Base-by-base conservation (phyloP, 352 stramenopile species). In the Poterioochromonas sp. region DNA sequence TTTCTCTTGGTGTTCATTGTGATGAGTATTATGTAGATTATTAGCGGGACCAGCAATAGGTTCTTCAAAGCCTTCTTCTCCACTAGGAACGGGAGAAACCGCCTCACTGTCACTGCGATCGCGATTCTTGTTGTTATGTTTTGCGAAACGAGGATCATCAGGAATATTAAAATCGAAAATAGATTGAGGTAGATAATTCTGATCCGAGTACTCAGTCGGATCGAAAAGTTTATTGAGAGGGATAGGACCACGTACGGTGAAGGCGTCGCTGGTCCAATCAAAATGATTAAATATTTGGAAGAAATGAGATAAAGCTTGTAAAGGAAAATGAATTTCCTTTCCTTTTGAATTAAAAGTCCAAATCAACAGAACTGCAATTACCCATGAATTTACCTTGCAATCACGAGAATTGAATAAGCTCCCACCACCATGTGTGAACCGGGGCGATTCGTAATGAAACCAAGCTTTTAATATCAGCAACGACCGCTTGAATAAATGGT, bases 401-500 rank as follows among this genome's bases (percentile, higher is more conserved):
- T 51, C 65, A 51, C 3, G 3, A 29, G 20, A 5, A 26, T 35
- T 5, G 2, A 43, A 3, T 44, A 47, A 29, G 15, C 39, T 71
- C 11, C 1, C 65, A 53, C 40, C 22, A 58, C 40, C 22, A 74
- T 51, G 5, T 35, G 65, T 34, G 40, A 54, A 39, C 1, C 65
- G 43, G 8, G 22, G 39, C 37, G 32, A 29, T 74, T 74, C 39
- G 53, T 58, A 74, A 18, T 51, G 1, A 53, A 8, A 74, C 65
- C 65, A 74, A 74, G 65, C 65, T 54, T 74, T 74, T 37, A 74
- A 2, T n/a, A 74, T 8, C 12, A 74, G 29, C 1, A 54, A 3
- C 8, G 65, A 74, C 53, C 65, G 5, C 43, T 74, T 74, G 40
- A 74, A 74, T 8, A 74, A 35, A 34, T 74, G 35, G 15, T 74